Evolutionary conservation across 768 basidiomycete species (phyloP), one percentile per base, ranked within the genome.

Genomic region (Mycena belliarum): DNA sequence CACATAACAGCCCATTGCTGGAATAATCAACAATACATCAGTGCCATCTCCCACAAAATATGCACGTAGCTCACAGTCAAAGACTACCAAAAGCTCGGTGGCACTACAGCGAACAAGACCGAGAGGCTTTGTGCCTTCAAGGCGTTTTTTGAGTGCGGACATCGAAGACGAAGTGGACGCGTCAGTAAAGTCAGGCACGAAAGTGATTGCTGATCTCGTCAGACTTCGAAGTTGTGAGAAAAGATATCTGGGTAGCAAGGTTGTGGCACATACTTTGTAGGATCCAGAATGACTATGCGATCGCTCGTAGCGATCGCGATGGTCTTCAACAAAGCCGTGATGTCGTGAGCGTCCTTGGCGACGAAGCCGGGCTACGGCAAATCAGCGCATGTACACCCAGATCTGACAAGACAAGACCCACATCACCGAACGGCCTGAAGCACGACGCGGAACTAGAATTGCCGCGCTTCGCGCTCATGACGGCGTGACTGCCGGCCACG

Each of bases 1-100:
- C 64, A 92, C 82, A 68, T 88, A 93, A 65, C 84, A 90, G 15
- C 91, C 92, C 38, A 92, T 72, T 26, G 80, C 92, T 93, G 58
- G 9, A 46, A 50, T 40, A 26, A 49, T 49, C 48, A 35, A 51
- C 18, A n/a, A 38, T n/a, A n/a, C n/a, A n/a, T n/a, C n/a, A n/a
- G n/a, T n/a, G n/a, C n/a, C n/a, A n/a, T n/a, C n/a, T n/a, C 40
- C 12, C 40, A 16, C 56, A 20, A 42, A 21, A 45, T 26, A 26
- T 49, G 49, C 41, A 32, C 32, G 37, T 15, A 47, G 68, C 86
- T 65, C 54, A 89, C 91, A 80, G 60, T 94, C 88, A 61, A 87
- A 94, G 35, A 94, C 69, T 14, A 93, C 80, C 60, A 94, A 71
- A 21, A 89, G 72, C 66, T 92, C 89, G 23, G 72, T 70, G 5